A percentile compares a stretch with the other conserved stretches of the same genome.
These are phyloP conservation scores for Beauveria sp. DNA, from an alignment of 2,329 filamentous ascomycete species.

Conservation along the genomic window DNA sequence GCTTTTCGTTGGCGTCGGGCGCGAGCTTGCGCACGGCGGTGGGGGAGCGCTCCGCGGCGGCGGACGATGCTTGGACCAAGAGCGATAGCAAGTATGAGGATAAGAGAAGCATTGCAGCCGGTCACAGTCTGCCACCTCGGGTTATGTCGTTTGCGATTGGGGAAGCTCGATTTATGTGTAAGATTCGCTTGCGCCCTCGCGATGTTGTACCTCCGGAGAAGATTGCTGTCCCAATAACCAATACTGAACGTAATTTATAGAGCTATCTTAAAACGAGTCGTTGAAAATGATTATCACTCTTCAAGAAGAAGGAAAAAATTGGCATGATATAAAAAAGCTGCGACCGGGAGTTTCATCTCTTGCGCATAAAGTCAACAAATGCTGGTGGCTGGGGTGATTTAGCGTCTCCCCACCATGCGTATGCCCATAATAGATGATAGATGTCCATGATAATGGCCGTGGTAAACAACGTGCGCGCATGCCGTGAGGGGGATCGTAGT, in stretches of 20 bases:
- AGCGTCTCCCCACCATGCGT: slow-evolving; percentile 5
- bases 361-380: slow-evolving; percentile 1
- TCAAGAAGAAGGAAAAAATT: not conserved
- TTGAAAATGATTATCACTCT: not conserved
- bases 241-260: too few species aligned
- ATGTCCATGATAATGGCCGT: not conserved
- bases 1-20: slow-evolving; percentile 63
- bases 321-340: not conserved
- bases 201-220: not conserved
- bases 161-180: not conserved
- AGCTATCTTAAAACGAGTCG: not conserved
- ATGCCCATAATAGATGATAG: not conserved
- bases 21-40: slow-evolving; percentile 66
- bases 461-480: too few species aligned
- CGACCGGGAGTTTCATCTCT: not conserved
- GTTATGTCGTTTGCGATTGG: not conserved
- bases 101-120: slow-evolving; percentile 28
- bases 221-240: too few species aligned
- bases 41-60: slow-evolving; percentile 34
- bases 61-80: slow-evolving; percentile 28
- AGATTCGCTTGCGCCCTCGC: not conserved
- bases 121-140: slow-evolving; percentile 29
- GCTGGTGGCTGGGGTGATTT: slow-evolving; percentile 12
- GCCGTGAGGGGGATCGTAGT: too few species aligned
- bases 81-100: slow-evolving; percentile 40